Evolutionary conservation across 768 basidiomycete species (phyloP), one percentile per base, ranked within the genome.

Genomic region (Serendipita vermifera): DNA sequence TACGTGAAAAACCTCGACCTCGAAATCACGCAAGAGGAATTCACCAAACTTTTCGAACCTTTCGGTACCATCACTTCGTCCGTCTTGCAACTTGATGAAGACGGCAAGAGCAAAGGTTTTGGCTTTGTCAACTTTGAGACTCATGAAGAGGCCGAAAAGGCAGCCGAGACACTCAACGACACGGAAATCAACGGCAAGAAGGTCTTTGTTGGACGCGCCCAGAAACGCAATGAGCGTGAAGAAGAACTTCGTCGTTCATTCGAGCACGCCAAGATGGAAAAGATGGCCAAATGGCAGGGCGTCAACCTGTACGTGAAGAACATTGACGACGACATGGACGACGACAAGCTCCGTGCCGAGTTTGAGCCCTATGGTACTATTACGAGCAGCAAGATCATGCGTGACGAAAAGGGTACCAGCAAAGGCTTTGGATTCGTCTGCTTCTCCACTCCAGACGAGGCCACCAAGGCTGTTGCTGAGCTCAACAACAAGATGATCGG

Each of bases 401-500:
- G 87, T 62, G 94, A 97, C 70, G 96, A 98, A 58, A 94, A 89
- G 72, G 79, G 78, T 58, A 81, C 77, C 54, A 96, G 92, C 7
- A 92, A 92, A 69, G 92, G 94, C 62, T 99, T 99, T 66, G 96
- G 96, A 61, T 99, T 99, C 68, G 96, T 99, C 64, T 99, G 96
- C 73, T 99, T 91, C 77, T 90, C 91, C 33, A 85, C 91, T 55
- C 92, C 96, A 46, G 96, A 99, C 62, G 96, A 99, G 73, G 93
- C 96, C 22, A 97, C 91, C 66, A 98, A 98, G 76, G 96, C 96
- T 59, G 92, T 98, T 59, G 88, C 91, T 56, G 96, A 99, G 76
- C 96, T 99, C 92, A 99, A 99, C 80, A 97, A 96, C 81, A 94
- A 94, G 76, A 98, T 98, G 85, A 89, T 98, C 65, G 94, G 94